Evolutionary conservation across 306 rosid genomes (phyloP), one percentile per base, ranked within the genome.

Genomic region (Neltuma alba): DNA sequence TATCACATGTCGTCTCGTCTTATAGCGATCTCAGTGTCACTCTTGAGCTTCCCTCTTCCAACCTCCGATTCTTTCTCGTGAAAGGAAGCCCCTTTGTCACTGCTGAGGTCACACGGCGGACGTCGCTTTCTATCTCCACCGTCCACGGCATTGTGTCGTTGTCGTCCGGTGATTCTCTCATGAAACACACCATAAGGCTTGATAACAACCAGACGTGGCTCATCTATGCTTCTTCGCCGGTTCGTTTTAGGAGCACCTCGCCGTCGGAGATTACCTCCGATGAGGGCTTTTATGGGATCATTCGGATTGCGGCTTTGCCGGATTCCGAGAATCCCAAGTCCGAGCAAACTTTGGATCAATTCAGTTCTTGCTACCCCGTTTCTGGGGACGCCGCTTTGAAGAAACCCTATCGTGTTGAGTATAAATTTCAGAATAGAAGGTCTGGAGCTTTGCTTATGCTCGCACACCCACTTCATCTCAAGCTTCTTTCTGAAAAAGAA

Each of bases 61-160:
- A 91, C 75, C 87, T 94, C 25, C 75, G 90, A 0, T 89, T 90
- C 83, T 88, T 86, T 15, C 98, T 92, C 34, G 97, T 88, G 4
- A 89, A 97, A 18, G 98, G 98, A 31, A 94, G 93, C 76, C 98
- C 98, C 28, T 94, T 80, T 76, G 38, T 94, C n/a, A 92, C 97
- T 0, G 33, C 85, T 18, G 64, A 91, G 14, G 92, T 87, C 10
- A 79, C 86, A 8, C 75, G 67, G 30, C 61, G 57, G 30, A 82
- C 94, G 16, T 48, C 67, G 33, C 76, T 94, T 70, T 89, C 93
- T 1, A 82, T 94, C 79, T 76, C 91, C 13, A 94, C 97, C 58
- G 83, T 84, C 58, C 97, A 92, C 58, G 89, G 88, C 1, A 84
- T 94, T 47, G 86, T 91, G 33, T 82, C 91, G 1, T 82, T 88